These are phyloP conservation scores for Gracilaria vermiculophylla DNA, from an alignment of 23 red algal genomes.

Conservation along the genomic window DNA sequence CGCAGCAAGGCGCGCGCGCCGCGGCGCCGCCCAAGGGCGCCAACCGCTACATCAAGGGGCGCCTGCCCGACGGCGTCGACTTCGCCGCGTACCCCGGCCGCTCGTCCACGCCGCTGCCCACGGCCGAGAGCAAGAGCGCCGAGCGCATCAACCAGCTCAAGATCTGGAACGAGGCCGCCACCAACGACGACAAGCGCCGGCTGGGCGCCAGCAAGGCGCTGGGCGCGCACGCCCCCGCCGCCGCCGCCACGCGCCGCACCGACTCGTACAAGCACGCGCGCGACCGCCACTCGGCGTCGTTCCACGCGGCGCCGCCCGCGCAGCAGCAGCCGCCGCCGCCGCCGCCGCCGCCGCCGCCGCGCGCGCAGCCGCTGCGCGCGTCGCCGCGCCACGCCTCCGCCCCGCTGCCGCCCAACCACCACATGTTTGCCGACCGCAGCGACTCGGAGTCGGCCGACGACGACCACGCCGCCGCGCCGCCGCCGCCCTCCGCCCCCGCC, in stretches of 20 bases:
- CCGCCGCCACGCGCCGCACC: slow-evolving; percentile 58
- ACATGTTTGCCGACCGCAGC: slow-evolving; percentile 55
- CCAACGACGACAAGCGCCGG: slow-evolving; percentile 68
- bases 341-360: not conserved
- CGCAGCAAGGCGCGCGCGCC: slow-evolving; percentile 24
- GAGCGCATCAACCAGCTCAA: slow-evolving; percentile 82
- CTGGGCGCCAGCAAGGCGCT: slow-evolving; percentile 45
- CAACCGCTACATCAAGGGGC: slow-evolving; percentile 83
- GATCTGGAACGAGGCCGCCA: slow-evolving; percentile 86
- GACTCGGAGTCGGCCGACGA: slow-evolving; percentile 64
- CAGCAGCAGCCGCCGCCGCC: not conserved
- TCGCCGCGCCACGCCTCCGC: slow-evolving; percentile 9
- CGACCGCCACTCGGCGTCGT: slow-evolving; percentile 61
- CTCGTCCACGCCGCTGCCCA: slow-evolving; percentile 73
- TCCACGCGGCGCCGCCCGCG: not conserved
- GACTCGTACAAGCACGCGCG: slow-evolving; percentile 69
- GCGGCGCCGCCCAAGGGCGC: slow-evolving; percentile 35
- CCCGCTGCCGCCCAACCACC: slow-evolving; percentile 7
- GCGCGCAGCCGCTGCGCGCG: not conserved
- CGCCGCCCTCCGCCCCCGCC: not conserved
- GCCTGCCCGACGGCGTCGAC: slow-evolving; percentile 73
- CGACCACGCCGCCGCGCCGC: not conserved
- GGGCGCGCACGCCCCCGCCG: slow-evolving; percentile 16
- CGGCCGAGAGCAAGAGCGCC: slow-evolving; percentile 71
- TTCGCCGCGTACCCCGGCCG: slow-evolving; percentile 74